Percentiles rank a stretch among this genome's conserved stretches.
Conservation (phyloP, 2,329 filamentous ascomycete genomes). For the Colletotrichum falcatum region DNA sequence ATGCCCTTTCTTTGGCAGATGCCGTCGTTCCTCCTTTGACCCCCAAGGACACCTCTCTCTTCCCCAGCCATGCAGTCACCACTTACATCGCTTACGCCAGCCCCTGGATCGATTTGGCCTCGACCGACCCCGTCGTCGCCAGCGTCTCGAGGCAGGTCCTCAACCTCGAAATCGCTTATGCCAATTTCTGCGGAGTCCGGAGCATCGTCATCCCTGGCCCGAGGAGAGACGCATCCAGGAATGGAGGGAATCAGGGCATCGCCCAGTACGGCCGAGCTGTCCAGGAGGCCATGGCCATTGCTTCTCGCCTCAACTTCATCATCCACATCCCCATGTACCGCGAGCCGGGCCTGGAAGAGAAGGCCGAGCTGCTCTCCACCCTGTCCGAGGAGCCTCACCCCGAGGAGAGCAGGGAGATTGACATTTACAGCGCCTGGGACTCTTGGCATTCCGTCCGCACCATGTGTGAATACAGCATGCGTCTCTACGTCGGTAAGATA, state of each 20-base stretch:
- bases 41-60: constrained; percentile 81
- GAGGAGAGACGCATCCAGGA: constrained; percentile 68
- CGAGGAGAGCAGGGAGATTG: constrained; percentile 60
- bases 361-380: constrained; percentile 64
- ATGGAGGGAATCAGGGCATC: constrained; percentile 63
- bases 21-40: constrained; percentile 77
- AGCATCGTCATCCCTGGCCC: constrained; percentile 88
- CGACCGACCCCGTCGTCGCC: constrained; percentile 83
- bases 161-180: constrained; percentile 92
- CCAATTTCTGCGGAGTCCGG: constrained; percentile 91
- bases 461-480: constrained; percentile 84
- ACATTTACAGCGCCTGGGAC: constrained; percentile 88
- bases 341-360: constrained; percentile 69
- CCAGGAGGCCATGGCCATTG: constrained; percentile 80
- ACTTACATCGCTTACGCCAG: constrained; percentile 85
- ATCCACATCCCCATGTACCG: constrained; percentile 88
- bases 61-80: constrained; percentile 74
- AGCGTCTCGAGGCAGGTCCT: constrained; percentile 91
- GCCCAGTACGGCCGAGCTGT: constrained; percentile 87
- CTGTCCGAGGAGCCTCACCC: constrained; percentile 51
- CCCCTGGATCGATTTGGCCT: constrained; percentile 92
- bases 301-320: constrained; percentile 81
- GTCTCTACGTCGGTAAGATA: constrained; percentile 84
- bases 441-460: constrained; percentile 91
- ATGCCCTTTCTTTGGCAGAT: constrained; percentile 58